Evolutionary conservation across 176 grass and related monocot genomes (phyloP).

Genomic region (Bothriochloa decipiens): DNA sequence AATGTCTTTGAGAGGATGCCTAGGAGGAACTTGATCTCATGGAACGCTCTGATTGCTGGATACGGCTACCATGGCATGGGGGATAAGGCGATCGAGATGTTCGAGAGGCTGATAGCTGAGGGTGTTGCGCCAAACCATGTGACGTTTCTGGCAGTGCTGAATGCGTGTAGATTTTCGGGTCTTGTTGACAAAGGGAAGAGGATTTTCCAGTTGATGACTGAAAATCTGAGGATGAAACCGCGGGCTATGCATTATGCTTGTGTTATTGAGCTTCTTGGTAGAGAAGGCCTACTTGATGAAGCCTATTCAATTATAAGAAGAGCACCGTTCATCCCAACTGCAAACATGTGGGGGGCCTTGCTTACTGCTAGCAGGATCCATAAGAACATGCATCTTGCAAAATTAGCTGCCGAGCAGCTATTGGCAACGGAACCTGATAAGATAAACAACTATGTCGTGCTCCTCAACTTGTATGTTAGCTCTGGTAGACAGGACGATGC

Average conservation of each 20-base stretch:
- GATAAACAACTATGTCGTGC: conserved; percentile 66
- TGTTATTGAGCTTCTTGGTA: conserved; percentile 85
- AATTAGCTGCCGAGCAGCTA: conserved; percentile 69
- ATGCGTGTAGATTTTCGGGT: conserved; percentile 76
- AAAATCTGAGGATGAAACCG: conserved; percentile 54
- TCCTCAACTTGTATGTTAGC: conserved; percentile 75
- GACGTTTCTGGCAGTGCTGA: conserved; percentile 70
- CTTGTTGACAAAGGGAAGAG: conserved; percentile 68
- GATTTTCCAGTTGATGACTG: conserved; percentile 71
- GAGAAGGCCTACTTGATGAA: conserved; percentile 78
- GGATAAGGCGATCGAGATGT: conserved; percentile 58
- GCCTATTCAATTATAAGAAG: conserved; percentile 74
- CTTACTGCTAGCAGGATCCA: conserved; percentile 81
- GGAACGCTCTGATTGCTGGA: conserved; percentile 92
- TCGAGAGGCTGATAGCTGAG: conserved; percentile 74
- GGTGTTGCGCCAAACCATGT: conserved; percentile 72
- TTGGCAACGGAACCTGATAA: conserved; percentile 72
- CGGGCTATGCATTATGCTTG: conserved; percentile 92
- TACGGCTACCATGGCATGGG: conserved; percentile 92
- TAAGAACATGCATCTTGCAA: conserved; percentile 69
- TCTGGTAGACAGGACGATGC: conserved; percentile 52
- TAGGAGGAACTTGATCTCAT: conserved; percentile 78
- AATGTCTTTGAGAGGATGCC: conserved; percentile 84
- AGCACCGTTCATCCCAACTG: conserved; percentile 63
- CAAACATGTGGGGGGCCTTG: conserved; percentile 86